phyloP scores from a whole-genome alignment of 352 stramenopile genomes.

The Globisporangium nunn region DNA sequence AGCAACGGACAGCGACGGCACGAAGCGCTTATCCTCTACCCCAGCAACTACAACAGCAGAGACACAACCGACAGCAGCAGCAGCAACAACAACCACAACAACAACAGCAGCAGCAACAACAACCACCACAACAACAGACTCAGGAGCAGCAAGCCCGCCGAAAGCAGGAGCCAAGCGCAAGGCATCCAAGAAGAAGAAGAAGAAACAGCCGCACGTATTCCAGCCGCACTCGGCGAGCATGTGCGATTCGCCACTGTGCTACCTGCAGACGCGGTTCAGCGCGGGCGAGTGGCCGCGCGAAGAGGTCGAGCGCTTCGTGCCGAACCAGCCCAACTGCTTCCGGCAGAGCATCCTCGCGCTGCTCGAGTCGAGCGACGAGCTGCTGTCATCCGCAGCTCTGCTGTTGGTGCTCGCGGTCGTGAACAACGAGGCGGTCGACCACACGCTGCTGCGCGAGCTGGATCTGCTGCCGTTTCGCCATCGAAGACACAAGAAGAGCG shows the following conservation, averaged over 20 bases:
- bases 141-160: neutral
- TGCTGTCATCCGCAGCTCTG: conserved; percentile 49
- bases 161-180: conserved; percentile 17
- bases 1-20: neutral
- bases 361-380: conserved; percentile 53
- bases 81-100: conserved; percentile 1
- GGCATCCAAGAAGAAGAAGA: conserved; percentile 9
- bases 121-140: conserved; percentile 8
- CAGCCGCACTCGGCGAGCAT: conserved; percentile 38
- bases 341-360: conserved; percentile 56
- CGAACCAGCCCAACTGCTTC: conserved; percentile 38
- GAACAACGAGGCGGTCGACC: conserved; percentile 57
- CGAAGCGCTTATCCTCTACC: neutral
- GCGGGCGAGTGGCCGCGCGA: conserved; percentile 74
- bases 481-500: conserved; percentile 16
- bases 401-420: conserved; percentile 56
- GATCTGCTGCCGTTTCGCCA: conserved; percentile 48
- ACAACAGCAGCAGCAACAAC: neutral
- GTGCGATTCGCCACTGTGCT: conserved; percentile 66
- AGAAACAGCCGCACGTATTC: conserved; percentile 28
- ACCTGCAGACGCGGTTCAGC: conserved; percentile 68
- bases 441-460: conserved; percentile 54
- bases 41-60: conserved; percentile 4
- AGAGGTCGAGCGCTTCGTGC: conserved; percentile 54
- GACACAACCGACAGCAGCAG: conserved; percentile 6